Percentiles rank a stretch among this genome's conserved stretches.
These are phyloP conservation scores for Leccinum truebloodii DNA, from an alignment of 768 basidiomycete species.

Conservation along the genomic window DNA sequence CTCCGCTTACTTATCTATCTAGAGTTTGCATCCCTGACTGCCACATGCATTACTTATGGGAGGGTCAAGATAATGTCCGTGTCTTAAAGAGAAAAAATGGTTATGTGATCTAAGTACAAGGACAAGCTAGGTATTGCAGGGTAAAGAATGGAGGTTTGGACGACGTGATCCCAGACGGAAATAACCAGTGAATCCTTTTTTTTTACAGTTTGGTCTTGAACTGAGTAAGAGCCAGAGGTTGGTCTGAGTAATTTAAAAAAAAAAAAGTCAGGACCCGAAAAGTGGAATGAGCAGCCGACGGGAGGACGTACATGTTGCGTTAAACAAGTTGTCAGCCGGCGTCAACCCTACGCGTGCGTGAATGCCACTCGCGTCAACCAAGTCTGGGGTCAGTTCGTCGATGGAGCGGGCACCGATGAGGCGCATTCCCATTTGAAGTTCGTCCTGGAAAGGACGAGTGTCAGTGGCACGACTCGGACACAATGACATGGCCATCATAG, in stretches of 20 bases:
- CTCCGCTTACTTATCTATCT: constrained; percentile 1
- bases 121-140: not conserved
- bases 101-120: not conserved
- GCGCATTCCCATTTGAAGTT: constrained; percentile 95
- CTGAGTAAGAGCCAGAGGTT: constrained; percentile 32
- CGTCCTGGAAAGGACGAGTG: constrained; percentile 54
- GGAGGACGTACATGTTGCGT: constrained; percentile 34
- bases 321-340: constrained; percentile 32
- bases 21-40: not conserved
- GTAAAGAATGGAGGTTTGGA: not conserved
- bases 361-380: constrained; percentile 73
- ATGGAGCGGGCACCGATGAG: constrained; percentile 82
- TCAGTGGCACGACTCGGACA: not conserved
- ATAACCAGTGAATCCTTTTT: not conserved
- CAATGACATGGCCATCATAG: not conserved
- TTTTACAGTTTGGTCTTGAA: constrained; percentile 24
- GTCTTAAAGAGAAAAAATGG: not conserved
- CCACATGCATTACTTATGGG: not conserved
- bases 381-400: constrained; percentile 73
- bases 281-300: not conserved
- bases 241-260: constrained; percentile 20
- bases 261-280: constrained; percentile 1
- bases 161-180: not conserved
- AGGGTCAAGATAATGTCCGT: not conserved
- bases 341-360: constrained; percentile 30